phyloP scores from a whole-genome alignment of 2,329 filamentous ascomycete genomes.

The Tolypocladium pustulatum region DNA sequence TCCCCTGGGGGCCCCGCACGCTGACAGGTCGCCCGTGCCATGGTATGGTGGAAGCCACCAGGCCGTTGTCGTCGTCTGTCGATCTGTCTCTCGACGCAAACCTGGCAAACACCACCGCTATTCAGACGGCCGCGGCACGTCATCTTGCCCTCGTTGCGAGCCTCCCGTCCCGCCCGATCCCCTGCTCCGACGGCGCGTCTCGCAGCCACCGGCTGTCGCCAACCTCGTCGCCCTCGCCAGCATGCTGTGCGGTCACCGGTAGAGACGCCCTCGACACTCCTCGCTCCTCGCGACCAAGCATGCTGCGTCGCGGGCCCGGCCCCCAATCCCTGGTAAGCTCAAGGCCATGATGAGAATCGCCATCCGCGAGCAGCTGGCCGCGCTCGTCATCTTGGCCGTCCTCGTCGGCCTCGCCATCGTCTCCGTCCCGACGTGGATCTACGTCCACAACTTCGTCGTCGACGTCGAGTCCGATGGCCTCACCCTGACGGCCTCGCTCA shows the following conservation, averaged over 20 bases:
- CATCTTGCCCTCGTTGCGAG: too few relatives aligned
- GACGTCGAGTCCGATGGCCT: slow-evolving; percentile 50
- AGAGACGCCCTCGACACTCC: not conserved
- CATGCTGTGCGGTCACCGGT: not conserved
- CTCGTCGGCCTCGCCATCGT: slow-evolving; percentile 66
- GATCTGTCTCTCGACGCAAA: too few relatives aligned
- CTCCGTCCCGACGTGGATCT: slow-evolving; percentile 63
- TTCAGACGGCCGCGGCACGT: too few relatives aligned
- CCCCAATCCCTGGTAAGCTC: not conserved
- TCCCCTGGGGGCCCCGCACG: too few relatives aligned
- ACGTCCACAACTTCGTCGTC: slow-evolving; percentile 43
- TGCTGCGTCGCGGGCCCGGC: not conserved
- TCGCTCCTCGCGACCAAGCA: not conserved
- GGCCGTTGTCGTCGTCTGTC: too few relatives aligned
- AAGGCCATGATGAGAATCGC: slow-evolving; percentile 68
- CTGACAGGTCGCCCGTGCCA: too few relatives aligned
- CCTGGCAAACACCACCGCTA: too few relatives aligned
- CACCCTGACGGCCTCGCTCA: slow-evolving; percentile 72
- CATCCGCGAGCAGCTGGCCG: slow-evolving; percentile 77
- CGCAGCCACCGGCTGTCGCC: too few relatives aligned
- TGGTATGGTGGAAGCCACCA: too few relatives aligned
- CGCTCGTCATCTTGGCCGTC: slow-evolving; percentile 33
- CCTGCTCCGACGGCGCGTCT: too few relatives aligned
- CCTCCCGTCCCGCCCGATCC: too few relatives aligned
- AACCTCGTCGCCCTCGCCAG: too few relatives aligned